Conservation (phyloP, 2,329 filamentous ascomycete genomes). For the Thelonectria rubi region DNA sequence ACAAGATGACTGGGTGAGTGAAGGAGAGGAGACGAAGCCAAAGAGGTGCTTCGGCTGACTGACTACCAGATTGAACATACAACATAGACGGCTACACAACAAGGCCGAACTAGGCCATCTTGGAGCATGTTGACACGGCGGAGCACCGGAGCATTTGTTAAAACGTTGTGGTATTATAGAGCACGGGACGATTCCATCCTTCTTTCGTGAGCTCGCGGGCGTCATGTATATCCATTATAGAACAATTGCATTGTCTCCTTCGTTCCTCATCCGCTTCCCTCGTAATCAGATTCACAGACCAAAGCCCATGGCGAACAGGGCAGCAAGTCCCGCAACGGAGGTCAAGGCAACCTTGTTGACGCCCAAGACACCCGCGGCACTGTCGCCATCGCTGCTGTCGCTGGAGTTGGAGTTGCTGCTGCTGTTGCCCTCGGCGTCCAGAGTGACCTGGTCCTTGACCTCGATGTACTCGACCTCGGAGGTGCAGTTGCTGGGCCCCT, state of each 20-base stretch:
- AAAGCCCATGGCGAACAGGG: constrained; percentile 50
- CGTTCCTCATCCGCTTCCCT: background rate
- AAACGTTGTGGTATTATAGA: constrained; percentile 27
- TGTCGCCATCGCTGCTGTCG: constrained; percentile 27
- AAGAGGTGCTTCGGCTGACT: constrained; percentile 21
- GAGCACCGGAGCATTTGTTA: constrained; percentile 13
- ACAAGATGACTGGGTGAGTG: constrained; percentile 36
- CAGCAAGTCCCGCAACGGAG: constrained; percentile 50
- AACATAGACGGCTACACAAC: constrained; percentile 29
- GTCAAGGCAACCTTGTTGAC: constrained; percentile 45
- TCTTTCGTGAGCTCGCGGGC: constrained; percentile 22
- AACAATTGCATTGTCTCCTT: constrained; percentile 1
- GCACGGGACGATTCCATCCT: constrained; percentile 19
- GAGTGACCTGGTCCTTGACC: constrained; percentile 44
- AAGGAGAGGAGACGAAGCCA: background rate
- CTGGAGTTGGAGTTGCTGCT: constrained; percentile 30
- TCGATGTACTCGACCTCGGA: constrained; percentile 55
- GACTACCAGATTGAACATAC: constrained; percentile 35
- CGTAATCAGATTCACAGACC: constrained; percentile 42
- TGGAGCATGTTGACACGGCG: constrained; percentile 9
- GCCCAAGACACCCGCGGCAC: constrained; percentile 36
- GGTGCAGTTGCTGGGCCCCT: constrained; percentile 51
- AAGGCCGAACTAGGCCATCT: background rate
- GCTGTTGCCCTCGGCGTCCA: constrained; percentile 26
- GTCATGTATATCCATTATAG: constrained; percentile 9